phyloP scores from a whole-genome alignment of 768 basidiomycete species.

The Collybiopsis confluens region DNA sequence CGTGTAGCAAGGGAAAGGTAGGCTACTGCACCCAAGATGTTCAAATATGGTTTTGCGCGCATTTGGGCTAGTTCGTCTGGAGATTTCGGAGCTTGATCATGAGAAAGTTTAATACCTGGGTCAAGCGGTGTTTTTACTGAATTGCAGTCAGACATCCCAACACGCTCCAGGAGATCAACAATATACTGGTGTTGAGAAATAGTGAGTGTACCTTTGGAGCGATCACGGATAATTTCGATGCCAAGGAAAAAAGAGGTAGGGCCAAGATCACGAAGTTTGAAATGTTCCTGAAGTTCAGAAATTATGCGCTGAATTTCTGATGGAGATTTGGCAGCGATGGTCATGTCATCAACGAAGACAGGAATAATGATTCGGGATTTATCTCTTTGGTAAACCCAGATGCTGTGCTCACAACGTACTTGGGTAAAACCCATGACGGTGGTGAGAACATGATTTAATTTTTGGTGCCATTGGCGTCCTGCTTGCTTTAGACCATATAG shows the following conservation, averaged over 20 bases:
- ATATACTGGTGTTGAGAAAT: slow-evolving; percentile 24
- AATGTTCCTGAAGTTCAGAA: too few species aligned
- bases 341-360: slow-evolving; percentile 27
- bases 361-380: slow-evolving; percentile 22
- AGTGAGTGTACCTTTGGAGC: slow-evolving; percentile 11
- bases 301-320: slow-evolving; percentile 13
- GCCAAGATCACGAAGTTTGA: slow-evolving; percentile 26
- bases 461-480: slow-evolving; percentile 31
- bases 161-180: slow-evolving; percentile 21
- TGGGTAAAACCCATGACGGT: slow-evolving; percentile 17
- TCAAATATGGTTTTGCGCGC: slow-evolving; percentile 14
- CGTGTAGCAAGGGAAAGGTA: slow-evolving; percentile 15
- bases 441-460: slow-evolving; percentile 19
- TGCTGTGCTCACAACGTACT: slow-evolving; percentile 20
- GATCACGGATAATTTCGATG: slow-evolving; percentile 23
- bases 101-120: slow-evolving; percentile 11
- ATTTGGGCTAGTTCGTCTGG: slow-evolving; percentile 5
- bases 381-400: slow-evolving; percentile 22
- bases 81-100: background rate
- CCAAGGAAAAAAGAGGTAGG: slow-evolving; percentile 23
- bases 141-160: slow-evolving; percentile 23
- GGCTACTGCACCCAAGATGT: slow-evolving; percentile 17
- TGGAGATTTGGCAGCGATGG: slow-evolving; percentile 19
- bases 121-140: slow-evolving; percentile 28
- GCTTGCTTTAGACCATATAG: slow-evolving; percentile 43